Evolutionary conservation across 805 yeast species (phyloP).

Genomic region (Starmerella potacharoeniae): DNA sequence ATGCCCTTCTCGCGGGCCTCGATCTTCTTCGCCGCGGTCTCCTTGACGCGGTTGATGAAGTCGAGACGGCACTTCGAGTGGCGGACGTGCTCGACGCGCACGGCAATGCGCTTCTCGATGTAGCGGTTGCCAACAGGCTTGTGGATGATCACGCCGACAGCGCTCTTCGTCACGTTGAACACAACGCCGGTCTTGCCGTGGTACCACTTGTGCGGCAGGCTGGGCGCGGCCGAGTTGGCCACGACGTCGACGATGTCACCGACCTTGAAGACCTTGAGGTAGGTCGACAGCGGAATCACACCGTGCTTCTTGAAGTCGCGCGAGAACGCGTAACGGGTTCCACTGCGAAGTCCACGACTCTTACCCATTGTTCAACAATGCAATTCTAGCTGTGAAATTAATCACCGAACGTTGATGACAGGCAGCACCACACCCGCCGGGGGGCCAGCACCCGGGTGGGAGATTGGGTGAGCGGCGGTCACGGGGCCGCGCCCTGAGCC

Average conservation of each 20-base stretch:
- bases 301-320: conserved; percentile 99
- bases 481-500: conserved; percentile 3
- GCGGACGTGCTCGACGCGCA: conserved; percentile 97
- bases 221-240: conserved; percentile 99
- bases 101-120: conserved; percentile 96
- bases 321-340: conserved; percentile 99
- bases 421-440: background rate
- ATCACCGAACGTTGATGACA: background rate
- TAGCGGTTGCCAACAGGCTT: conserved; percentile 98
- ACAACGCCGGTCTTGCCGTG: conserved; percentile 99
- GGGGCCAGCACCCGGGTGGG: background rate
- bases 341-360: conserved; percentile 98
- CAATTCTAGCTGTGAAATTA: background rate
- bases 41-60: conserved; percentile 96
- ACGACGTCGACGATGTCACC: conserved; percentile 99
- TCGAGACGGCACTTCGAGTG: conserved; percentile 99
- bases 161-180: conserved; percentile 96
- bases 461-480: background rate
- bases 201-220: conserved; percentile 99
- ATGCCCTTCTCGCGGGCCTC: conserved; percentile 95
- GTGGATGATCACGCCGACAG: conserved; percentile 97
- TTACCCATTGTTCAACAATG: conserved; percentile 24
- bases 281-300: conserved; percentile 83
- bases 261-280: conserved; percentile 95
- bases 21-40: conserved; percentile 82